Base-by-base conservation (phyloP, 1,284 basidiomycete species). In the Rhodotorula sp. region DNA sequence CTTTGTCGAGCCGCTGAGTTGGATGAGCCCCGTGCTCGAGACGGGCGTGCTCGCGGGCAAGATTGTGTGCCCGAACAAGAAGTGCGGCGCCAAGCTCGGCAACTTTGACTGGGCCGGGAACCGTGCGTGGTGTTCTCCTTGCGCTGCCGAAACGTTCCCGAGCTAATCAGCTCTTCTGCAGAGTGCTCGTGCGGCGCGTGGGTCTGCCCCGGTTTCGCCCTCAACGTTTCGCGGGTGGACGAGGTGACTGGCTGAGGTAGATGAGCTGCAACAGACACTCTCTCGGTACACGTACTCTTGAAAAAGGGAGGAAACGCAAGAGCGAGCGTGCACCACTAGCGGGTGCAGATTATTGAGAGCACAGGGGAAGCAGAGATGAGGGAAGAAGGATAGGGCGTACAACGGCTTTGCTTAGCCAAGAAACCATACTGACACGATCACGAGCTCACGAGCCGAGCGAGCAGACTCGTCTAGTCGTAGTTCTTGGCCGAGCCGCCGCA, bases 81-180 rank as follows among this genome's bases (percentile, higher is more conserved):
- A 91, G 80, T 99, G 96, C 78, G 86, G 86, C 1, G 88, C 87
- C 25, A 99, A 99, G 83, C 86, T 99, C 41, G 96, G 96, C 7
- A 96, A 91, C 80, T 99, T 90, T 80, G 94, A 97, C 81, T 99
- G 96, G 96, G 93, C 95, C 7, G 96, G 96, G 1, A 89, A 92
- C 59, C 73, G 68, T 70, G 21, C 34, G 74, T 63, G 17, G 23
- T 50, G n/a, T 61, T 55, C 19, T 12, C 7, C 23, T 3, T 21
- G 13, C 19, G 19, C 9, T 0, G 27, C 13, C 7, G 48, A 5
- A 25, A 7, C 23, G 34, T 34, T 34, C 34, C 34, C 23, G 34
- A 21, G n/a, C 46, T 61, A 46, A 41, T 41, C 4, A 25, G 7
- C 14, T 2, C 4, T 13, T 12, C 3, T n/a, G 27, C 63, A 76